Percentiles rank a stretch among this genome's conserved stretches.
Conservation (phyloP, 257 asterid species). For the Asclepias syriaca region DNA sequence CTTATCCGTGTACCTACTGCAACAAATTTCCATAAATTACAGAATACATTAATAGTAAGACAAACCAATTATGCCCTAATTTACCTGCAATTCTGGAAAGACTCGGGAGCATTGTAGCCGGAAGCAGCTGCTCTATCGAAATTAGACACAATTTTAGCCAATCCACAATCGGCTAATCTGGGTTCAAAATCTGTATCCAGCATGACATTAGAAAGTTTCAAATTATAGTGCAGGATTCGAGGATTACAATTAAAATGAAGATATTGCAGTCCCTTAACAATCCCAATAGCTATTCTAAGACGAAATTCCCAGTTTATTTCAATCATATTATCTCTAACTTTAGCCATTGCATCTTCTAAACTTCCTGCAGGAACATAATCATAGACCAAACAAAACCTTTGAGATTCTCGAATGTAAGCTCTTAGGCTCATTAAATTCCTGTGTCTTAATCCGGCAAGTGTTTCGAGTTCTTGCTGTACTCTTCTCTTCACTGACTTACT, state of each 20-base stretch:
- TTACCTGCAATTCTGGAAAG: slow-evolving; percentile 68
- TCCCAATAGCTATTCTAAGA: slow-evolving; percentile 74
- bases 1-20: slow-evolving; percentile 72
- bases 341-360: slow-evolving; percentile 69
- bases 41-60: neutral
- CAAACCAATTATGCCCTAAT: neutral
- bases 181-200: slow-evolving; percentile 73
- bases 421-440: slow-evolving; percentile 91
- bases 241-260: slow-evolving; percentile 77
- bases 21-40: neutral
- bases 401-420: slow-evolving; percentile 59
- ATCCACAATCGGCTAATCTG: slow-evolving; percentile 72
- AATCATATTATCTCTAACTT: slow-evolving; percentile 59
- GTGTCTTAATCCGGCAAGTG: slow-evolving; percentile 62
- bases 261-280: slow-evolving; percentile 67
- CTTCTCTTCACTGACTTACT: slow-evolving; percentile 46
- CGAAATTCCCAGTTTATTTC: slow-evolving; percentile 77
- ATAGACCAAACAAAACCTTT: slow-evolving; percentile 51
- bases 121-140: slow-evolving; percentile 42
- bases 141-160: slow-evolving; percentile 52
- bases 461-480: slow-evolving; percentile 54
- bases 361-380: slow-evolving; percentile 72
- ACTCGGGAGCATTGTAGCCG: slow-evolving; percentile 67
- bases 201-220: slow-evolving; percentile 87
- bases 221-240: slow-evolving; percentile 56